A percentile compares a stretch with the other conserved stretches of the same genome.
Evolutionary conservation across 2,329 filamentous ascomycete genomes (phyloP).

Genomic region (Lecanosticta acicola): DNA sequence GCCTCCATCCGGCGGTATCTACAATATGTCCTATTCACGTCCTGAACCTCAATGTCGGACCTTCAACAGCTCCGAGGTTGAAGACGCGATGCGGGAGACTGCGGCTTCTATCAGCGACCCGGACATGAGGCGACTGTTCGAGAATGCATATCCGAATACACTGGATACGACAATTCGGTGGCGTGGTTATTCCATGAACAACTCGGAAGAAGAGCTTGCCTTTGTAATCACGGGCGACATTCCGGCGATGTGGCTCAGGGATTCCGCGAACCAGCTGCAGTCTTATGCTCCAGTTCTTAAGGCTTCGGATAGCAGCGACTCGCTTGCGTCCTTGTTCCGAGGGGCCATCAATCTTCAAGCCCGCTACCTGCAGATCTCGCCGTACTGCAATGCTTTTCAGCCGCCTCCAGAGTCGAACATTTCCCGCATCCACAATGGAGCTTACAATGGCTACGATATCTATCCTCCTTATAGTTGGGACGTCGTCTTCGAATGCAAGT

Average conservation of each 20-base stretch:
- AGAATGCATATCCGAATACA: constrained; percentile 62
- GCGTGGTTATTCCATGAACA: constrained; percentile 58
- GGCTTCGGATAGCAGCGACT: constrained; percentile 44
- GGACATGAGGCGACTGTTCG: constrained; percentile 64
- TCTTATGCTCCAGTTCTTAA: constrained; percentile 54
- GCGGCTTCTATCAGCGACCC: constrained; percentile 36
- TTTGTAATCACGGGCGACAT: constrained; percentile 79
- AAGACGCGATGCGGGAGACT: constrained; percentile 32
- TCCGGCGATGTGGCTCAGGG: constrained; percentile 49
- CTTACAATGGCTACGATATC: constrained; percentile 36
- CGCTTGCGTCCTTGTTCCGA: constrained; percentile 60
- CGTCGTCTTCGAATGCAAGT: constrained; percentile 49
- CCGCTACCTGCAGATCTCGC: constrained; percentile 57
- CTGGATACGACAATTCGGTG: constrained; percentile 86
- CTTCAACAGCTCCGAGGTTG: constrained; percentile 33
- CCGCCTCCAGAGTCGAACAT: constrained; percentile 31
- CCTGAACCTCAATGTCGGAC: constrained; percentile 40
- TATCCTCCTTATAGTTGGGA: constrained; percentile 36
- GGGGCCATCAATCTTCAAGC: constrained; percentile 66
- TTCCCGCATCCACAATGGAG: constrained; percentile 32
- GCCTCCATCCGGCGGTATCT: constrained; percentile 38
- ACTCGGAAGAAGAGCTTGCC: constrained; percentile 77
- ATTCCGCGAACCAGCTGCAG: constrained; percentile 62
- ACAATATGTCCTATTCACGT: constrained; percentile 40
- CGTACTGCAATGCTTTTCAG: constrained; percentile 49